Base-by-base conservation (phyloP, 1,284 basidiomycete species). In the Microbotryum saponariae region DNA sequence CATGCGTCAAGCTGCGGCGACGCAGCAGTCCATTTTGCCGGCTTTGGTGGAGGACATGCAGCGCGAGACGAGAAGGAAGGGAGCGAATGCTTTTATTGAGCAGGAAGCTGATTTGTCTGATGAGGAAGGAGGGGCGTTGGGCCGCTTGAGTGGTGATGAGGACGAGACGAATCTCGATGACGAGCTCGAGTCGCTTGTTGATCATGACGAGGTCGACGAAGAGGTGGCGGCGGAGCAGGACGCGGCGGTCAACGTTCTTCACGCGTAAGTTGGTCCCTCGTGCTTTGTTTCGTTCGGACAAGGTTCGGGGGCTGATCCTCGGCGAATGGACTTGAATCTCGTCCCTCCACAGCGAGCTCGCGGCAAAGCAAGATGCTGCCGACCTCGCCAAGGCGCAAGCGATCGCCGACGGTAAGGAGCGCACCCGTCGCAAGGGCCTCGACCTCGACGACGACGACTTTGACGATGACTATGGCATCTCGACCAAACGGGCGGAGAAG, bases 381-480 rank as follows among this genome's bases (percentile, higher is more conserved):
- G 61, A 31, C 0, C 50, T 65, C 27, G 54, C 48, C 29, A 54
- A 56, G 2, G 63, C 62, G 25, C 58, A 69, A 54, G 27, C 45
- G 21, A 50, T 69, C 45, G 64, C 56, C 10, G 67, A 49, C 46
- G 67, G 67, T 29, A 67, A 65, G 42, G 58, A 63, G 54, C 65
- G 67, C 10, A 48, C 48, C 44, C 62, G 63, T 27, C 55, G 63
- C 46, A 44, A 51, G 9, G 63, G 51, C 0, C 12, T 51, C 51
- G 62, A 64, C 4, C 52, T 69, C 16, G 45, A 37, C 21, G 67
- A 69, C 59, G 67, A 65, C 52, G 65, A 67, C n/a, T 64, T 63
- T 9, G 60, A 67, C 61, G 67, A 69, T 51, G 67, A 69, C 21
- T 58, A 56, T 16, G 33, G 25, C 25, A n/a, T 51, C 20, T 9